These are phyloP conservation scores for Fusarium multiceps DNA, from an alignment of 2,329 filamentous ascomycete species.

Conservation along the genomic window DNA sequence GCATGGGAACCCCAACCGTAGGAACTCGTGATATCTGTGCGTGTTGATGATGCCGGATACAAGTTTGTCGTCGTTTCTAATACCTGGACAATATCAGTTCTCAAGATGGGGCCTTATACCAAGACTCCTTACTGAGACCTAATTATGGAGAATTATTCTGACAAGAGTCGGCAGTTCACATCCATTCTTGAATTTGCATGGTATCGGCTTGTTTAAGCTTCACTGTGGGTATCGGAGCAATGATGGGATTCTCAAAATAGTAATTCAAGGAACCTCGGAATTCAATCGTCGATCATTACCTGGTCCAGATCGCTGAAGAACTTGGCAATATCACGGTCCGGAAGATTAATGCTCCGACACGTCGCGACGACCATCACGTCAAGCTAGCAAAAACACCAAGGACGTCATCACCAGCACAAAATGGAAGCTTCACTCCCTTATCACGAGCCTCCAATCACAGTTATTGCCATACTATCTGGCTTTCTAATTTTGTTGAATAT, in stretches of 20 bases:
- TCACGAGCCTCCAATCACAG: conserved; percentile 69
- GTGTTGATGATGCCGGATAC: neutral
- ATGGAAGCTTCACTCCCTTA: conserved; percentile 60
- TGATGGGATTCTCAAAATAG: neutral
- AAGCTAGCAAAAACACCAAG: neutral
- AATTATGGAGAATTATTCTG: neutral
- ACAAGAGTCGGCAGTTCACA: neutral
- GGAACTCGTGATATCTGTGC: neutral
- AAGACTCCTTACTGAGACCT: neutral
- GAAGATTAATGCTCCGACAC: neutral
- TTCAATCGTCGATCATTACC: neutral
- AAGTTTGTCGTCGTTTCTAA: neutral
- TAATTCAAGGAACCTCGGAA: neutral
- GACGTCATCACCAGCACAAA: neutral
- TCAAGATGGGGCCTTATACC: no score
- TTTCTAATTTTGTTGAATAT: conserved; percentile 73
- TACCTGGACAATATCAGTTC: neutral
- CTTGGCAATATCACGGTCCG: neutral
- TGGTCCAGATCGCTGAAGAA: neutral
- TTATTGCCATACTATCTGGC: conserved; percentile 68
- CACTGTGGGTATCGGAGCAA: neutral
- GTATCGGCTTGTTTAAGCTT: neutral
- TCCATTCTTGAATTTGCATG: neutral
- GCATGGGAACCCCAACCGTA: neutral
- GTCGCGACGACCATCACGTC: neutral